phyloP scores from a whole-genome alignment of 2,329 filamentous ascomycete genomes.

The Paraconiothyrium brasiliense region DNA sequence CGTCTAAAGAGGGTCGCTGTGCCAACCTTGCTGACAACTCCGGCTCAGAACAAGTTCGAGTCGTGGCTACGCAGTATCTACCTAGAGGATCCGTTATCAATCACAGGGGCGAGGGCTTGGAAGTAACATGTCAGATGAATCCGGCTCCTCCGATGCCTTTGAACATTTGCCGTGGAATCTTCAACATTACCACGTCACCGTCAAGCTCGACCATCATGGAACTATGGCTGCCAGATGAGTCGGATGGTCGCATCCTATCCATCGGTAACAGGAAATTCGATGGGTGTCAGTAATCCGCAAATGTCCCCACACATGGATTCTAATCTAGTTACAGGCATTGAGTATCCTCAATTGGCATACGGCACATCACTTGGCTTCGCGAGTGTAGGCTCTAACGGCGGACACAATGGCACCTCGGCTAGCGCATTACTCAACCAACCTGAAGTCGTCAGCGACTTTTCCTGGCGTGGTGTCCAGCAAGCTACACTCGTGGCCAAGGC shows the following conservation, averaged over 20 bases:
- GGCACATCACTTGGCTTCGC: constrained; percentile 40
- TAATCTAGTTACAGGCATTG: not conserved
- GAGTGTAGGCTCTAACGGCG: constrained; percentile 44
- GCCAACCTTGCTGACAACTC: not conserved
- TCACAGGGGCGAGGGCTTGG: constrained; percentile 12
- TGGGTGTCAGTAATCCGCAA: not conserved
- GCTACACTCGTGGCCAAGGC: not conserved
- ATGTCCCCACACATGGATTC: no score
- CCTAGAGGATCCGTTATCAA: constrained; percentile 13
- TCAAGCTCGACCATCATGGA: constrained; percentile 3
- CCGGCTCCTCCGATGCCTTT: not conserved
- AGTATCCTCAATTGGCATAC: not conserved
- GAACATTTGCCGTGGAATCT: not conserved
- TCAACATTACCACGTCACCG: not conserved
- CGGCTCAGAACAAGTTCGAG: not conserved
- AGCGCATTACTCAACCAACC: constrained; percentile 52
- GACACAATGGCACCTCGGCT: constrained; percentile 52
- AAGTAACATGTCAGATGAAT: constrained; percentile 6
- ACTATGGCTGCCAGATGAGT: constrained; percentile 1
- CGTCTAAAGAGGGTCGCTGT: not conserved
- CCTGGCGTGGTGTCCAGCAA: constrained; percentile 16
- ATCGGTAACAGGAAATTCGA: constrained; percentile 1
- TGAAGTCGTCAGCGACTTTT: constrained; percentile 57
- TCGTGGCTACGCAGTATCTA: constrained; percentile 15
- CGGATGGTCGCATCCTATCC: not conserved